Evolutionary conservation across 2,329 filamentous ascomycete species (phyloP).

Genomic region (Paraconiothyrium brasiliense): DNA sequence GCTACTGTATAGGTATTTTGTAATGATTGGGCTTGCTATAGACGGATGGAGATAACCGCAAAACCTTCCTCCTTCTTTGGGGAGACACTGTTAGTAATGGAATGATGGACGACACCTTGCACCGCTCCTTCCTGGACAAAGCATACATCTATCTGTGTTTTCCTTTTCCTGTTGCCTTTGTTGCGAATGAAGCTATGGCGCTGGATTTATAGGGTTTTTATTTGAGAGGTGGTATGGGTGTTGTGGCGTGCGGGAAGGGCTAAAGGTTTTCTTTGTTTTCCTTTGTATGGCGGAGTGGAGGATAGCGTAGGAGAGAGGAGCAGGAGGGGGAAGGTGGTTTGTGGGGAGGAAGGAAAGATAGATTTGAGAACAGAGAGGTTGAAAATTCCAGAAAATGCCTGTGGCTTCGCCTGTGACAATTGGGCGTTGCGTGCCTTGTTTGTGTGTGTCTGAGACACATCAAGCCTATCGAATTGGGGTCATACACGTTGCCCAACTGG

Average conservation of each 20-base stretch:
- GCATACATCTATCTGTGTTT: neutral
- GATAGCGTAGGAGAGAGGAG: neutral
- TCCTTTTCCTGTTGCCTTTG: neutral
- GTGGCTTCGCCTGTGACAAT: neutral
- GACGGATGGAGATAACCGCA: conserved; percentile 41
- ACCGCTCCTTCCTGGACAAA: neutral
- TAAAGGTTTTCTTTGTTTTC: neutral
- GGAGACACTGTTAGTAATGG: conserved; percentile 42
- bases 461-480: too few relatives aligned
- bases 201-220: neutral
- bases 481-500: too few relatives aligned
- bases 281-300: neutral
- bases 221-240: neutral
- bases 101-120: conserved; percentile 35
- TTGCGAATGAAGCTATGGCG: neutral
- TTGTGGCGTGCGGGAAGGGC: neutral
- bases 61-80: conserved; percentile 37
- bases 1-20: conserved; percentile 52
- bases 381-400: neutral
- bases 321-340: neutral
- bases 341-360: neutral
- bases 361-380: conserved; percentile 1
- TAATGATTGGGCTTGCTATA: conserved; percentile 48
- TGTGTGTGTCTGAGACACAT: too few relatives aligned
- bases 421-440: too few relatives aligned